Base-by-base conservation (phyloP, 306 rosid species). In the Oxytropis ochrocephala region DNA sequence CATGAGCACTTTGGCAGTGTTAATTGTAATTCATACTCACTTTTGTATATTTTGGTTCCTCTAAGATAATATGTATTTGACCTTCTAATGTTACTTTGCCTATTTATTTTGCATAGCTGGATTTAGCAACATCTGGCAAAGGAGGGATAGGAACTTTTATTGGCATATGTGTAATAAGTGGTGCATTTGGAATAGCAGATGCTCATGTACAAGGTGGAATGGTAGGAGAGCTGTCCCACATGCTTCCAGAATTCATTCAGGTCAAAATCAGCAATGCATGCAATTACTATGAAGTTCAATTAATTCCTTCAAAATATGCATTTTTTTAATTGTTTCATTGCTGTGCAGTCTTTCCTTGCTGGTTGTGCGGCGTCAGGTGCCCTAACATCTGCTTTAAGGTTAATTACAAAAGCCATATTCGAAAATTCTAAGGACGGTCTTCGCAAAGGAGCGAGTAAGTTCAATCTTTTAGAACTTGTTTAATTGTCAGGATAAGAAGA, bases 171-270 rank as follows among this genome's bases (percentile, higher is more conserved):
- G 44, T 11, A 49, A 41, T 88, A 3, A 90, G 97, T 57, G 91
- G 84, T 41, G 85, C 80, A 14, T 93, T 90, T 69, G 97, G 97
- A 79, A 42, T 93, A 71, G 97, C 96, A 72, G 97, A 93, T 88
- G 98, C 94, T 58, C 85, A 82, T 68, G 84, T 74, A 0, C 97
- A 90, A 79, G 98, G 98, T 6, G 97, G 97, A 79, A 90, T 88
- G 97, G 82, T 94, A 64, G 97, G 98, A 70, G 98, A 94, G 71
- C 84, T 90, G 12, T 90, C 95, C 30, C 88, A 82, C 82, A 94
- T 90, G 98, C 81, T 4, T 10, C 88, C 92, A 5, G 89, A 86
- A 68, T 84, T 94, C 69, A 52, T 90, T 70, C 98, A 94, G 86
- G 98, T 90, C 52, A 35, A 8, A 35, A 35, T 35, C 3, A 35